Conservation (phyloP, 257 asterid species). For the Nicotiana obtusifolia region DNA sequence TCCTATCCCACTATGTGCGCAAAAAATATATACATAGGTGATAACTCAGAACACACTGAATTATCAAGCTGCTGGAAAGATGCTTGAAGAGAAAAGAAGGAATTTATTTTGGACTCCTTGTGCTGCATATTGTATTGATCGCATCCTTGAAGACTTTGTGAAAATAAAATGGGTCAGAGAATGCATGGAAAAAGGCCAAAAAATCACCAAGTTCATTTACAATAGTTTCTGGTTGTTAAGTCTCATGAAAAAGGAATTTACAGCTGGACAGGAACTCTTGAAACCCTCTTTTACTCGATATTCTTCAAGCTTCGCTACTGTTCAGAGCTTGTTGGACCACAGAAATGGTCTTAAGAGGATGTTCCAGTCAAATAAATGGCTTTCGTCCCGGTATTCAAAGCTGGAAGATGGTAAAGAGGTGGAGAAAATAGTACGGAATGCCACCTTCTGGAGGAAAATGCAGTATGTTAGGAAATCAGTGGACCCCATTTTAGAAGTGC, state of each 20-base stretch:
- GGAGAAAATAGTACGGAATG: slow-evolving; percentile 61
- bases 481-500: slow-evolving; percentile 73
- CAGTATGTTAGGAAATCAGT: slow-evolving; percentile 66
- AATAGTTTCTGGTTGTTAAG: slow-evolving; percentile 62
- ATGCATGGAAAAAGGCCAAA: slow-evolving; percentile 77
- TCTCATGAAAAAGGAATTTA: slow-evolving; percentile 79
- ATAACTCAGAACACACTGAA: slow-evolving; percentile 71
- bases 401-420: slow-evolving; percentile 82
- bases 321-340: slow-evolving; percentile 72
- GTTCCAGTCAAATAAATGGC: slow-evolving; percentile 84
- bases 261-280: slow-evolving; percentile 71
- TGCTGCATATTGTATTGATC: slow-evolving; percentile 70
- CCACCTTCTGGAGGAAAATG: slow-evolving; percentile 79
- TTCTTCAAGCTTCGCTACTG: slow-evolving; percentile 64
- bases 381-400: slow-evolving; percentile 61
- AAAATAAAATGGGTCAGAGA: slow-evolving; percentile 64
- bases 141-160: slow-evolving; percentile 59
- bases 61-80: slow-evolving; percentile 87
- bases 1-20: neutral
- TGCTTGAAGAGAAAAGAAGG: slow-evolving; percentile 83
- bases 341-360: slow-evolving; percentile 67
- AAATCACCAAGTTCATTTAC: slow-evolving; percentile 69
- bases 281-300: slow-evolving; percentile 54
- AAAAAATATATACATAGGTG: slow-evolving; percentile 39
- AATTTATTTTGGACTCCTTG: slow-evolving; percentile 85